Conservation (phyloP, 441 rosid genomes). For the Gossypium schwendimanii region DNA sequence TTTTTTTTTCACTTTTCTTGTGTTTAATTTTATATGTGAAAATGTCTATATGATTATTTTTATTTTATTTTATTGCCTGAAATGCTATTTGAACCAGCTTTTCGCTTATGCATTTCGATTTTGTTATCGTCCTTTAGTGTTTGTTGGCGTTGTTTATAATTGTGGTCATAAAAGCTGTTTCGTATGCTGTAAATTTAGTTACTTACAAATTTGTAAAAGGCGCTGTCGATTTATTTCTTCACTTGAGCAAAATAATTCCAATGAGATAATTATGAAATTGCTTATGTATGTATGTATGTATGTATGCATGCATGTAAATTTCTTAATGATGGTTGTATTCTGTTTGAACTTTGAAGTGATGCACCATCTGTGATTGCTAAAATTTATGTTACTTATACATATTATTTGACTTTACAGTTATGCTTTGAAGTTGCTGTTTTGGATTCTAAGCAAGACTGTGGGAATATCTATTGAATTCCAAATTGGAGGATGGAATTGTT, state of each 20-base stretch:
- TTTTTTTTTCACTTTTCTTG: conserved; percentile 7
- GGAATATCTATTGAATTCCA: conserved; percentile 75
- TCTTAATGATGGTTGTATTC: neutral
- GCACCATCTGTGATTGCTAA: neutral
- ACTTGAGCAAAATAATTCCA: neutral
- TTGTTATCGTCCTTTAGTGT: neutral
- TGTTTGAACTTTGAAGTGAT: neutral
- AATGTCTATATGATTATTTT: neutral
- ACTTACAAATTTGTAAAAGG: too few relatives aligned
- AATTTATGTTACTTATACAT: neutral
- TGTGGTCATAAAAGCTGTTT: neutral
- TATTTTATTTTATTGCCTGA: neutral
- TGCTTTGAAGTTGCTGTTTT: conserved; percentile 77
- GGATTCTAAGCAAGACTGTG: conserved; percentile 62
- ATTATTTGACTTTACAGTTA: conserved; percentile 35
- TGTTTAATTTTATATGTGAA: neutral
- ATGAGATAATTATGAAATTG: neutral
- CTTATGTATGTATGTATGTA: neutral
- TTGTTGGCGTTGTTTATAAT: neutral
- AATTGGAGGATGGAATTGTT: conserved; percentile 89
- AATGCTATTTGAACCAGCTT: neutral
- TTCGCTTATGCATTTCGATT: neutral
- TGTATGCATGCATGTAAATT: neutral
- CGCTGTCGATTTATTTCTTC: too few relatives aligned
- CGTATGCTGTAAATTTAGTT: too few relatives aligned